phyloP scores from a whole-genome alignment of 2,329 filamentous ascomycete species.

The Diplodia seriata region DNA sequence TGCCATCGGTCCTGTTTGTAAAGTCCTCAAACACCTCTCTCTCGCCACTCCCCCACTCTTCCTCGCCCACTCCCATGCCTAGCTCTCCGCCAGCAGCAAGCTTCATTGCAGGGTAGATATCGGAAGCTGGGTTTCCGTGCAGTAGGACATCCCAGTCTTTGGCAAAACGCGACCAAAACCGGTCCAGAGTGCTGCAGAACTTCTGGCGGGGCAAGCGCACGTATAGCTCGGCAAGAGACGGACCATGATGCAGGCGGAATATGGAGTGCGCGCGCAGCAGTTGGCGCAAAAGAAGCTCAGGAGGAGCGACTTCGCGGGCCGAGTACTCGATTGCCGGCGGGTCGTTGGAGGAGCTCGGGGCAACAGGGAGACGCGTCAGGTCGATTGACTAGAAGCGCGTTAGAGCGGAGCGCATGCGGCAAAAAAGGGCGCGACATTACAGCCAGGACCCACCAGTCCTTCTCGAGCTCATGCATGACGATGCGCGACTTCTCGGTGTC shows the following conservation, averaged over 20 bases:
- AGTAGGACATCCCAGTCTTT: slow-evolving; percentile 84
- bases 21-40: slow-evolving; percentile 93
- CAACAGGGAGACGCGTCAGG: slow-evolving; percentile 73
- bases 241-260: slow-evolving; percentile 87
- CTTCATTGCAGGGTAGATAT: slow-evolving; percentile 83
- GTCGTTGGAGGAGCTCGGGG: slow-evolving; percentile 35
- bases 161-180: slow-evolving; percentile 79
- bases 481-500: slow-evolving; percentile 91
- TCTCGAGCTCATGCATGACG: slow-evolving; percentile 84
- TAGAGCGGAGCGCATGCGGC: slow-evolving; percentile 16
- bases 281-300: slow-evolving; percentile 78
- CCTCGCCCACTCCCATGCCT: slow-evolving; percentile 92
- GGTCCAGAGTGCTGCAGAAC: slow-evolving; percentile 75
- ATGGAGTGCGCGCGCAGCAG: slow-evolving; percentile 80
- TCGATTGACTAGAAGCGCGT: slow-evolving; percentile 70
- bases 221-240: slow-evolving; percentile 74
- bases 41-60: slow-evolving; percentile 92
- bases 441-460: slow-evolving; percentile 93
- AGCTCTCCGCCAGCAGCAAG: slow-evolving; percentile 89
- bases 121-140: slow-evolving; percentile 83
- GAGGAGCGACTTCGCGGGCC: slow-evolving; percentile 85
- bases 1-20: slow-evolving; percentile 76
- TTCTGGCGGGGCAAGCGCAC: slow-evolving; percentile 67
- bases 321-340: slow-evolving; percentile 75
- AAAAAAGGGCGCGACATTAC: slow-evolving; percentile 60